A percentile compares a stretch with the other conserved stretches of the same genome.
Evolutionary conservation across 306 rosid species (phyloP).

Genomic region (Elaeagnus macrophylla): DNA sequence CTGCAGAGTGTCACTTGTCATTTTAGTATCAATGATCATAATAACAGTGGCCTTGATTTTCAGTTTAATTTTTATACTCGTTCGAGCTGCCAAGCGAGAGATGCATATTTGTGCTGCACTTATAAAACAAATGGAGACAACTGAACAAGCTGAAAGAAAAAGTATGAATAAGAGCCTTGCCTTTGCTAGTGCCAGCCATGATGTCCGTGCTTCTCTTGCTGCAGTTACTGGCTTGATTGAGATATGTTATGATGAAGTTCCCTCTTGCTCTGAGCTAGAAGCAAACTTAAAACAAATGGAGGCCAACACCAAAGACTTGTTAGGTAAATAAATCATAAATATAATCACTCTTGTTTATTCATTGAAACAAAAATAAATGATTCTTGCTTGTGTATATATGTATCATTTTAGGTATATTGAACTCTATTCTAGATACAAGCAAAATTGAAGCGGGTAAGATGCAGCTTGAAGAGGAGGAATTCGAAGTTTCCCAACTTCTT

Average conservation of each 20-base stretch:
- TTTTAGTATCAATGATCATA: slow-evolving; percentile 26
- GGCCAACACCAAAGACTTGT: slow-evolving; percentile 50
- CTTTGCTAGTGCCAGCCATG: slow-evolving; percentile 66
- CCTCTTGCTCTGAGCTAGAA: slow-evolving; percentile 33
- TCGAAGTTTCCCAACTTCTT: slow-evolving; percentile 50
- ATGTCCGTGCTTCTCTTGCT: slow-evolving; percentile 60
- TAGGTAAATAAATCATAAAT: slow-evolving; percentile 33
- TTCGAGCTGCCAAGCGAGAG: slow-evolving; percentile 34
- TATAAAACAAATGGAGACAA: slow-evolving; percentile 62
- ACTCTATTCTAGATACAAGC: slow-evolving; percentile 74
- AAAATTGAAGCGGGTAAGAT: slow-evolving; percentile 82
- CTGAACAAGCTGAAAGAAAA: slow-evolving; percentile 66
- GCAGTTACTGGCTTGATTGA: slow-evolving; percentile 68
- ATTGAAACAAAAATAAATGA: too few relatives aligned
- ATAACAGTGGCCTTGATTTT: slow-evolving; percentile 19
- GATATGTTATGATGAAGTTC: slow-evolving; percentile 32
- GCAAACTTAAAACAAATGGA: slow-evolving; percentile 55
- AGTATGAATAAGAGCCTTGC: slow-evolving; percentile 64
- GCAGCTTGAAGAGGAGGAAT: slow-evolving; percentile 66
- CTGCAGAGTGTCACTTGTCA: slow-evolving; percentile 17
- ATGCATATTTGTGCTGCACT: slow-evolving; percentile 50
- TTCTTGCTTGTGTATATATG: not conserved
- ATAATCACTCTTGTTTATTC: not conserved
- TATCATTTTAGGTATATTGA: slow-evolving; percentile 42
- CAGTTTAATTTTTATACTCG: slow-evolving; percentile 20